Evolutionary conservation across 1,139 yeast species (phyloP), one percentile per base, ranked within the genome.

Genomic region (Nakaseomyces sp.): DNA sequence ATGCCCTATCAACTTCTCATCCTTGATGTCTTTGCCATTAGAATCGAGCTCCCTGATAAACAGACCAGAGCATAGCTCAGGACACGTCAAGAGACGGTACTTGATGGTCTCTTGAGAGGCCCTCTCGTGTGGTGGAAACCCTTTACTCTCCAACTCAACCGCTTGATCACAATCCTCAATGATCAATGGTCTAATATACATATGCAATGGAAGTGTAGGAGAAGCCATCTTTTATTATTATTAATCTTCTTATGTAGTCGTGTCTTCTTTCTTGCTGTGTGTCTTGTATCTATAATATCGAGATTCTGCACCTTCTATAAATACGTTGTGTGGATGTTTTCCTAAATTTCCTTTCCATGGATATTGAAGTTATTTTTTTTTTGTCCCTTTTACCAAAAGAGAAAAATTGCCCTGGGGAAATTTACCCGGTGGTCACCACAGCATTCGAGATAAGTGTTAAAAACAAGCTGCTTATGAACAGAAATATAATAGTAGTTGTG

Each of bases 41-140:
- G 60, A 58, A 40, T 60, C 60, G 63, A 80, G 85, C 47, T 78
- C 79, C 60, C 96, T 74, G 43, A 84, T 71, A 57, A 89, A 89
- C 47, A 91, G 71, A 1, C 97, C 97, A 4, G 89, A 78, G 52
- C 93, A 80, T 49, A 91, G 73, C 63, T 91, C 98, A 9, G 97
- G 97, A 61, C 96, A 88, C 3, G 71, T 77, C 2, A 74, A 73
- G 52, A 91, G 70, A 54, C 96, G 73, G 67, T 85, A 89, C 50
- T 68, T 67, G 47, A 85, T 67, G 55, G 76, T 80, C 46, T 79
- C 87, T 20, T 60, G 62, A 5, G 86, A 63, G 43, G 87, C 81
- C 47, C 94, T 75, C 59, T 81, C 89, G 9, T 68, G 60, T 31
- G 73, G 77, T 4, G 85, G 78, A 64, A 87, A 88, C 10, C 93